A percentile compares a stretch with the other conserved stretches of the same genome.
Conservation (phyloP, 2,329 filamentous ascomycete species). For the Penicillium sp. region DNA sequence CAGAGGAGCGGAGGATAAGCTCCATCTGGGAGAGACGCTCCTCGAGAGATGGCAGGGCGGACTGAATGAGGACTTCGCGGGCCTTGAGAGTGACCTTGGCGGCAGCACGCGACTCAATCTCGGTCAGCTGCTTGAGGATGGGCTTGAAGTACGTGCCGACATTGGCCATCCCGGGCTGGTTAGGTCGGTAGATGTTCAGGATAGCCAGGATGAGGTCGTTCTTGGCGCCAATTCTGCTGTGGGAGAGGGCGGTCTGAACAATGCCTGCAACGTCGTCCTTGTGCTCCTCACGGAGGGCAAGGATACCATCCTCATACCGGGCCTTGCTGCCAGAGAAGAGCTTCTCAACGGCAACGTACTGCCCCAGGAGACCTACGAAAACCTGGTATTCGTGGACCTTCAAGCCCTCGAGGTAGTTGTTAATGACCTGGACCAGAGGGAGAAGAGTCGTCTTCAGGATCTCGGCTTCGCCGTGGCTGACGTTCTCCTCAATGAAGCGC, state of each 20-base stretch:
- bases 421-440: constrained; percentile 78
- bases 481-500: constrained; percentile 88
- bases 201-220: constrained; percentile 92
- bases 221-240: constrained; percentile 90
- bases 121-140: constrained; percentile 81
- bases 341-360: constrained; percentile 82
- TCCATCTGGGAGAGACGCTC: constrained; percentile 97
- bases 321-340: constrained; percentile 83
- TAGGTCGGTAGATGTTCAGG: constrained; percentile 91
- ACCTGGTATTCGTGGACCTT: constrained; percentile 88
- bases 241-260: constrained; percentile 87
- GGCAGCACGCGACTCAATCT: constrained; percentile 83
- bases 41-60: constrained; percentile 91
- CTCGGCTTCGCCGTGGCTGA: constrained; percentile 73
- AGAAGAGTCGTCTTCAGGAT: constrained; percentile 73
- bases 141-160: constrained; percentile 86
- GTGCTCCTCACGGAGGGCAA: constrained; percentile 93
- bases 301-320: constrained; percentile 91
- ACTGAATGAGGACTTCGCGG: constrained; percentile 96
- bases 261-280: constrained; percentile 88
- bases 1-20: constrained; percentile 93
- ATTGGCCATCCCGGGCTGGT: constrained; percentile 87
- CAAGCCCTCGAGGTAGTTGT: constrained; percentile 81
- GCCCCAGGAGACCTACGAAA: constrained; percentile 76
- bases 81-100: constrained; percentile 98